Conservation (phyloP, 2,329 filamentous ascomycete genomes). For the Graphilbum sp. region DNA sequence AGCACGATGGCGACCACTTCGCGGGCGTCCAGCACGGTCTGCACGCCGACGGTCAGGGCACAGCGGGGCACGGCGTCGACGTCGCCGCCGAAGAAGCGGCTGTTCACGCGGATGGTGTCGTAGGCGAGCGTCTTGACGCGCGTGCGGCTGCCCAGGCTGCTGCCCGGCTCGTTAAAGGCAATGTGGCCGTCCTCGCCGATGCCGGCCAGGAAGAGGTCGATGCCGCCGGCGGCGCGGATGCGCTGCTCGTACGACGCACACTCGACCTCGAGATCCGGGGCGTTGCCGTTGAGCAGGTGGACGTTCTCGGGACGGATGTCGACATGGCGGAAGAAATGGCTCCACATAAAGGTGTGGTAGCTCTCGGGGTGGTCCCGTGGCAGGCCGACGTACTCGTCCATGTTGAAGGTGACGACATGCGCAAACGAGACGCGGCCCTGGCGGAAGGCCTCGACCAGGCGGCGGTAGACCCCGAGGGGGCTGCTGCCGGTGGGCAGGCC, state of each 20-base stretch:
- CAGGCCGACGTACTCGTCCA: constrained; percentile 60
- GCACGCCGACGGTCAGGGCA: constrained; percentile 47
- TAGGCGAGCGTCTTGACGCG: constrained; percentile 64
- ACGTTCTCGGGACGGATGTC: constrained; percentile 54
- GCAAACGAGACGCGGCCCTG: constrained; percentile 32
- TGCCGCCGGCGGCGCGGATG: constrained; percentile 52
- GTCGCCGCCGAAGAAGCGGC: constrained; percentile 54
- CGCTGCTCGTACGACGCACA: constrained; percentile 58
- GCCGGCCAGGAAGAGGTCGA: constrained; percentile 62
- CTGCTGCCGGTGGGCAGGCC: constrained; percentile 60
- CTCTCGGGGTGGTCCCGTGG: constrained; percentile 59
- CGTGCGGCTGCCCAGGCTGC: constrained; percentile 51
- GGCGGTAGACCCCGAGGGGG: constrained; percentile 52
- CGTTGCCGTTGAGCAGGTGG: constrained; percentile 60
- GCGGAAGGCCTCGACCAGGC: constrained; percentile 46
- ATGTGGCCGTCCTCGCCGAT: constrained; percentile 68
- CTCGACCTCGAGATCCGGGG: constrained; percentile 49
- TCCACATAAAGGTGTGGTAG: constrained; percentile 75
- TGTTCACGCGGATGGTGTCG: constrained; percentile 63
- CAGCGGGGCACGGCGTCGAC: constrained; percentile 49
- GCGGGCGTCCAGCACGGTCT: constrained; percentile 45
- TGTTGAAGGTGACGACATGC: constrained; percentile 57
- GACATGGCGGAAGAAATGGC: constrained; percentile 61
- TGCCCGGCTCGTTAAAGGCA: constrained; percentile 69
- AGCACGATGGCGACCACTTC: constrained; percentile 63